Evolutionary conservation across 2,329 filamentous ascomycete genomes (phyloP).

Genomic region (Aspergillus tubingensis): DNA sequence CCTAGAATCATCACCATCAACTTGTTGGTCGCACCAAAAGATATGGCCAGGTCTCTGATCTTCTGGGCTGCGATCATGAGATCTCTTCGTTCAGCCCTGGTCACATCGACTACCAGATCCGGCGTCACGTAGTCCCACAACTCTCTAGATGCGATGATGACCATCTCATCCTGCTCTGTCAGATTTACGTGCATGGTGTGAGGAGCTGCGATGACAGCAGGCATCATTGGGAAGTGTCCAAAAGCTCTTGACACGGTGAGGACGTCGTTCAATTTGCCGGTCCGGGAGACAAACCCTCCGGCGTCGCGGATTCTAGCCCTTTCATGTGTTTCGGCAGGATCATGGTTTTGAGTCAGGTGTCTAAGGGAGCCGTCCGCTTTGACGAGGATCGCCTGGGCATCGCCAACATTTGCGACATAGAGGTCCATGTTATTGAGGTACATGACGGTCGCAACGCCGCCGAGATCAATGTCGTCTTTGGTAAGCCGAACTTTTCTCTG

Average conservation of each 20-base stretch:
- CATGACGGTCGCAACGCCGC: constrained; percentile 86
- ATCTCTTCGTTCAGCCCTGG: constrained; percentile 80
- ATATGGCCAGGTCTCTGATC: constrained; percentile 89
- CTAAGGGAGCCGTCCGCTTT: constrained; percentile 81
- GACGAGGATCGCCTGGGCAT: constrained; percentile 93
- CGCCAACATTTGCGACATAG: constrained; percentile 92
- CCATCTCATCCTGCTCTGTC: constrained; percentile 87
- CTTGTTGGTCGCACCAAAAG: constrained; percentile 90
- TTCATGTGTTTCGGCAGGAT: constrained; percentile 83
- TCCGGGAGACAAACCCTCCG: constrained; percentile 91
- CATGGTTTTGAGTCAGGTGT: constrained; percentile 86
- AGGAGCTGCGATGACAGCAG: constrained; percentile 87
- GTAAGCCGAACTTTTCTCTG: constrained; percentile 69
- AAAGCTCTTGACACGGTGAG: constrained; percentile 93
- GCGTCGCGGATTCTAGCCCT: constrained; percentile 88
- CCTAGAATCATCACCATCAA: constrained; percentile 99
- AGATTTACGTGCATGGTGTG: constrained; percentile 77
- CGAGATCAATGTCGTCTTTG: constrained; percentile 85
- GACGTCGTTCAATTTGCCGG: constrained; percentile 88
- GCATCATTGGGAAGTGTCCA: constrained; percentile 90
- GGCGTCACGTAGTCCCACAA: constrained; percentile 94
- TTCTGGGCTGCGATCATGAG: constrained; percentile 95
- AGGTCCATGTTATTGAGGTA: constrained; percentile 89
- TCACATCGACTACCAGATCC: constrained; percentile 88
- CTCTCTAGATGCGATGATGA: constrained; percentile 86